Evolutionary conservation across 345 rosid species (phyloP), one percentile per base, ranked within the genome.

Genomic region (Salix exigua): DNA sequence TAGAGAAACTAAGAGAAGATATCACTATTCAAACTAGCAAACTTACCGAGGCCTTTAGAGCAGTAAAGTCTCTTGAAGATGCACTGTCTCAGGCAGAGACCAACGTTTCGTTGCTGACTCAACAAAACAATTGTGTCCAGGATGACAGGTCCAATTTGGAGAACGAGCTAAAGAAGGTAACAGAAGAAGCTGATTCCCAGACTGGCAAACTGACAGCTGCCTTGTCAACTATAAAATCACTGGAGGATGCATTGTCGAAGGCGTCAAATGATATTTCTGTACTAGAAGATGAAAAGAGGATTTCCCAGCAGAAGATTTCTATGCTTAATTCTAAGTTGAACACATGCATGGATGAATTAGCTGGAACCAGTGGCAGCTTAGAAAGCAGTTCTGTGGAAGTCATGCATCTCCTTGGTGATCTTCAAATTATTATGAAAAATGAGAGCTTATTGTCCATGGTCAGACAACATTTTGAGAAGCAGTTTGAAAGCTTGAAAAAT

Each of bases 311-410:
- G 79, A 97, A 95, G 82, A 78, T 88, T 72, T 89, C 87, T 48
- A 73, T 80, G 60, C 89, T 93, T 44, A 85, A 82, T 77, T 88
- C 93, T 75, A 90, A 88, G 84, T 81, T 93, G 82, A 86, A 84
- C 74, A 85, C 89, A 69, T 89, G 94, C 87, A 86, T 88, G 88
- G 94, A 90, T 77, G 97, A 92, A 84, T 82, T 91, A 84, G 84
- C 90, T 72, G 93, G 91, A 85, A 82, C 84, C 66, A 91, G 73
- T 73, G 92, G 90, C 74, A 88, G 80, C 83, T 71, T 87, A 21
- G 86, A 88, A 37, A 88, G 80, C 77, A 89, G 82, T 73, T 85
- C 88, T 33, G 62, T 84, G 64, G 97, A 95, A 86, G 78, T 91
- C 73, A 75, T 81, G 48, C 77, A 78, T 78, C 83, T 83, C 74